Evolutionary conservation across 495 filamentous ascomycete genomes (phyloP), one percentile per base, ranked within the genome.

Genomic region (Astrothelium macrocarpum): DNA sequence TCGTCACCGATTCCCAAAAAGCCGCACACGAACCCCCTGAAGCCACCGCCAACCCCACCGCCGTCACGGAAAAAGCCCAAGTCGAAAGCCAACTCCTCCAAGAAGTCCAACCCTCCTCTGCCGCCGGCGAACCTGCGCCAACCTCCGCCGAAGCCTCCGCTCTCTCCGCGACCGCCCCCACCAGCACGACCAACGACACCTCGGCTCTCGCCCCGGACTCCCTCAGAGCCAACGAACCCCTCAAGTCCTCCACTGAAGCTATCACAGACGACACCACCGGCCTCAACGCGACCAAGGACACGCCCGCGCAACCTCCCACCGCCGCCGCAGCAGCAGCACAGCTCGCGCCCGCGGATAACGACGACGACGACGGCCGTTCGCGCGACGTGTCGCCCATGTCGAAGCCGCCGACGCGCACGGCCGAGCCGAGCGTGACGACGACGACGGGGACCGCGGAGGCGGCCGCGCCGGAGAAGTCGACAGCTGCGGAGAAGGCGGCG

Each of bases 351-450:
- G 31, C 32, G 14, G 61, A 59, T n/a, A 36, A 61, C 64, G 32
- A 65, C 32, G 5, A 32, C 11, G 12, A 62, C 20, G 25, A 31
- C 11, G 60, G 26, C 20, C 20, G 9, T 25, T 66, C 66, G 23
- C 71, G 72, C 28, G 72, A 76, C 53, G 66, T 74, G 32, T 71
- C 68, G 11, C 73, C 73, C 39, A 74, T 74, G 72, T 69, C 70
- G 0, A 71, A 70, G 64, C 61, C 66, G 46, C 31, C 62, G 25
- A 67, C 56, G 3, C 16, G 63, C 26, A 36, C 61, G 29, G 66
- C 42, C 20, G 53, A 64, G 34, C 68, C 72, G 7, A 64, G 28
- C 1, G 74, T 72, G 61, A 71, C 74, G 18, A n/a, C n/a, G n/a
- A n/a, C n/a, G n/a, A 72, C 74, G 12, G 73, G 71, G 28, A 70